Conservation (phyloP, 2,329 filamentous ascomycete species). For the Alternaria solani region DNA sequence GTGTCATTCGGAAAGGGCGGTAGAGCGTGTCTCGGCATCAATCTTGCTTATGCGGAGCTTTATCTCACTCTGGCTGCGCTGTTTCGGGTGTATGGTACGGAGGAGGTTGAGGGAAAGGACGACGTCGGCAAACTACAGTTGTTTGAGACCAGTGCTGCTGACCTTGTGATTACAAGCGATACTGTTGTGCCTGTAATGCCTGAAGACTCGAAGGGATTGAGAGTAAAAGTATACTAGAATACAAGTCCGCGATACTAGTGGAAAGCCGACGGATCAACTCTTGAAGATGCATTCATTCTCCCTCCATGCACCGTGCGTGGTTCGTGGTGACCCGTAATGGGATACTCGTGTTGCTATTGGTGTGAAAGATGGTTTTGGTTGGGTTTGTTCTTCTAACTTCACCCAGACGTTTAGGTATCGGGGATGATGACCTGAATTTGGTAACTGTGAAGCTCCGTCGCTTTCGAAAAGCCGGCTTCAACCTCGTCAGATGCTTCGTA, state of each 20-base stretch:
- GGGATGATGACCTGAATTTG: not conserved
- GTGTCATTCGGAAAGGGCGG: slow-evolving; percentile 31
- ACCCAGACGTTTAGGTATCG: not conserved
- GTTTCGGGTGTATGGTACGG: not conserved
- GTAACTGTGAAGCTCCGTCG: not conserved
- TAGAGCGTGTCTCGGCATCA: slow-evolving; percentile 31
- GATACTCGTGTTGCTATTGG: not conserved
- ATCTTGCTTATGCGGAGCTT: slow-evolving; percentile 15
- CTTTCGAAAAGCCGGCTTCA: not conserved
- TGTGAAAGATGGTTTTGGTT: not conserved
- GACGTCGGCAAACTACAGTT: slow-evolving; percentile 5
- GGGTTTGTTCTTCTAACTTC: not conserved
- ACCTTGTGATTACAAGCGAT: slow-evolving; percentile 3
- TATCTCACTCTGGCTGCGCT: not conserved
- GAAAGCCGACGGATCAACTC: not conserved
- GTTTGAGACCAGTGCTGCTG: slow-evolving; percentile 7
- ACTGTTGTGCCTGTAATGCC: slow-evolving; percentile 4
- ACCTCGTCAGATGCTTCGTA: not conserved
- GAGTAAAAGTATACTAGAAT: not conserved
- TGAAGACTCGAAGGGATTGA: slow-evolving; percentile 3
- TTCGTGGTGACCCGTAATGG: not conserved
- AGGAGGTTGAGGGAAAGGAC: slow-evolving; percentile 3
- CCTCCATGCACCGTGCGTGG: not conserved
- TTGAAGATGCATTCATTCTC: not conserved
- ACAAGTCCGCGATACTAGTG: not conserved